Percentiles rank a stretch among this genome's conserved stretches.
Evolutionary conservation across 129 eudicot genomes (phyloP).

Genomic region (Escallonia herrerae): DNA sequence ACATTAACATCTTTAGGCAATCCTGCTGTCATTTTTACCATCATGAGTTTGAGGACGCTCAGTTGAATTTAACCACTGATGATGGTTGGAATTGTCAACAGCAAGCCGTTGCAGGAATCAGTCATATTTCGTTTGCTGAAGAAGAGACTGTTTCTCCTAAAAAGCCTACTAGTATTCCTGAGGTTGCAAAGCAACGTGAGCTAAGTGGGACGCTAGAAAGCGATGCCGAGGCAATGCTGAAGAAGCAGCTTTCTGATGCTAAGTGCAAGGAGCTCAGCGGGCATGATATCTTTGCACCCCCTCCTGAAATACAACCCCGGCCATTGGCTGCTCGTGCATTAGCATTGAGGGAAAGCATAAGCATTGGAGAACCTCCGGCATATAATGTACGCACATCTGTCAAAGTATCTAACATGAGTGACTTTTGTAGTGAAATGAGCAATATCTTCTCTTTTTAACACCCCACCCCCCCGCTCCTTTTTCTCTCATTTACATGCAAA

Average conservation of each 20-base stretch:
- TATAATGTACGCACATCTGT: slow-evolving; percentile 32
- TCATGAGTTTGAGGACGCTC: not conserved
- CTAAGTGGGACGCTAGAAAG: slow-evolving; percentile 71
- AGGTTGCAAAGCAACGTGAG: slow-evolving; percentile 92
- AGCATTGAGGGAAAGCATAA: slow-evolving; percentile 70
- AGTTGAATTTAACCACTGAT: not conserved
- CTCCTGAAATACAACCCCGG: slow-evolving; percentile 91
- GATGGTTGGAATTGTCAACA: slow-evolving; percentile 13
- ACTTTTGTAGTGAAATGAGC: too few relatives aligned
- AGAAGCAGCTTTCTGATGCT: slow-evolving; percentile 76
- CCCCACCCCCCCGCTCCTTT: too few relatives aligned
- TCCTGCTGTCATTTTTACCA: not conserved
- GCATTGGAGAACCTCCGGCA: slow-evolving; percentile 57
- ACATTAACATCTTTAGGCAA: too few relatives aligned
- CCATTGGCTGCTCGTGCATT: slow-evolving; percentile 67
- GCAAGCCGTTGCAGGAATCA: slow-evolving; percentile 85
- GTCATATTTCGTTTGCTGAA: slow-evolving; percentile 86
- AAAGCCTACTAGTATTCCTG: slow-evolving; percentile 57
- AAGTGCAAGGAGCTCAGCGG: slow-evolving; percentile 95
- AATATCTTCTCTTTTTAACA: too few relatives aligned
- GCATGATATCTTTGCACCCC: slow-evolving; percentile 82
- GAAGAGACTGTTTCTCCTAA: slow-evolving; percentile 74
- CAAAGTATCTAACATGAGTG: not conserved
- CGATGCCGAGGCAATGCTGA: slow-evolving; percentile 61
- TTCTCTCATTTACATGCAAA: too few relatives aligned